Evolutionary conservation across 2,329 filamentous ascomycete genomes (phyloP).

Genomic region (Cladophialophora immunda): DNA sequence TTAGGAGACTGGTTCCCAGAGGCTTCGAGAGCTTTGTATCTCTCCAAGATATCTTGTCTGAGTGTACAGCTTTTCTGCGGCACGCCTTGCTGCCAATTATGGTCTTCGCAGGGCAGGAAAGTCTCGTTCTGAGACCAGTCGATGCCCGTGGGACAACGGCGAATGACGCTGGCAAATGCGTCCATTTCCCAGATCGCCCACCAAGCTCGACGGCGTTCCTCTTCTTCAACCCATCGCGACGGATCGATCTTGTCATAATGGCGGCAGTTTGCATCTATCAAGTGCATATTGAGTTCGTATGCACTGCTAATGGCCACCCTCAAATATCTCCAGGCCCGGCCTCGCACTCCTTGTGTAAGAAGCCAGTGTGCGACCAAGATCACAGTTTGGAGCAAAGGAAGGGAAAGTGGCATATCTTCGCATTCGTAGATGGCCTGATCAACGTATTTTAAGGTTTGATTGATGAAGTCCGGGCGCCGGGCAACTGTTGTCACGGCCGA

Average conservation of each 20-base stretch:
- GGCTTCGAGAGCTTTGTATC: slow-evolving; percentile 46
- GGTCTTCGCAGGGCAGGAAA: slow-evolving; percentile 49
- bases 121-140: slow-evolving; percentile 49
- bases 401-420: slow-evolving; percentile 45
- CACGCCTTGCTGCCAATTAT: slow-evolving; percentile 45
- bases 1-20: slow-evolving; percentile 47
- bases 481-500: no score
- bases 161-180: slow-evolving; percentile 52
- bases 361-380: slow-evolving; percentile 49
- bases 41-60: slow-evolving; percentile 42
- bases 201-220: slow-evolving; percentile 52
- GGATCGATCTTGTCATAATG: slow-evolving; percentile 14
- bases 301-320: slow-evolving; percentile 44
- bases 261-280: slow-evolving; percentile 36
- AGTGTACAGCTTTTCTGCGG: slow-evolving; percentile 43
- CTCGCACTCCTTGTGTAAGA: slow-evolving; percentile 48
- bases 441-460: neutral
- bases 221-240: slow-evolving; percentile 42
- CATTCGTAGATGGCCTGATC: slow-evolving; percentile 42
- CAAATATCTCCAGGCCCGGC: slow-evolving; percentile 48
- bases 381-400: slow-evolving; percentile 50
- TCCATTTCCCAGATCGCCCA: slow-evolving; percentile 57
- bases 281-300: slow-evolving; percentile 49
- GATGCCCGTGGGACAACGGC: slow-evolving; percentile 49
- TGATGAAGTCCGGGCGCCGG: neutral